Base-by-base conservation (phyloP, 2,329 filamentous ascomycete genomes). In the Colletotrichum godetiae region DNA sequence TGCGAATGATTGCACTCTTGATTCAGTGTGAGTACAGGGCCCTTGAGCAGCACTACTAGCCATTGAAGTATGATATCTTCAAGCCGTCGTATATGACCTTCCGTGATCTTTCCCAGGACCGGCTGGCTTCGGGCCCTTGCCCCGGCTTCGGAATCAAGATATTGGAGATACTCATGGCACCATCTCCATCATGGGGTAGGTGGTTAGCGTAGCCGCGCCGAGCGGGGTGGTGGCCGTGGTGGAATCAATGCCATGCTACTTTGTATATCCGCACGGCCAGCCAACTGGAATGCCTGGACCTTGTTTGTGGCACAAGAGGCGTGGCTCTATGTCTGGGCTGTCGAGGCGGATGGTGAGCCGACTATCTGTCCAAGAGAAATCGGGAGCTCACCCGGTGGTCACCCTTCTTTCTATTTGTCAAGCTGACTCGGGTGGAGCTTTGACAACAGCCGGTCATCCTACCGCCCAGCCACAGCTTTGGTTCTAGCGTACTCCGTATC, bases 41-140 rank as follows among this genome's bases (percentile, higher is more conserved):
- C 42, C 33, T 24, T 11, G 31, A 42, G 57, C n/a, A 49, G 35
- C 31, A 27, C 49, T 49, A 52, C 56, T 67, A 31, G 19, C 33
- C 67, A 46, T 56, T 71, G 46, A 71, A 56, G 63, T 71, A 67
- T 67, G 56, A 29, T 56, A 56, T 58, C 31, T 61, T 37, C 22
- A 61, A 46, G 37, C 46, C 52, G 56, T 10, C 27, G 49, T 52
- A 12, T 61, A 33, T 60, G 55, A 8, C 31, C 22, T 46, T 46
- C 67, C 6, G n/a, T 42, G n/a, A 49, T n/a, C 42, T 27, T 24
- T 13, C 35, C 35, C 29, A 55, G 19, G n/a, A 33, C n/a, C 63
- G 56, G 63, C 31, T 71, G 27, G 15, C 22, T 27, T 67, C 68
- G 63, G 68, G 56, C 59, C 24, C 59, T 46, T 55, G 33, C 55